Percentiles rank a stretch among this genome's conserved stretches.
These are phyloP conservation scores for Penicillium rolfsii DNA, from an alignment of 2,329 filamentous ascomycete species.

Conservation along the genomic window DNA sequence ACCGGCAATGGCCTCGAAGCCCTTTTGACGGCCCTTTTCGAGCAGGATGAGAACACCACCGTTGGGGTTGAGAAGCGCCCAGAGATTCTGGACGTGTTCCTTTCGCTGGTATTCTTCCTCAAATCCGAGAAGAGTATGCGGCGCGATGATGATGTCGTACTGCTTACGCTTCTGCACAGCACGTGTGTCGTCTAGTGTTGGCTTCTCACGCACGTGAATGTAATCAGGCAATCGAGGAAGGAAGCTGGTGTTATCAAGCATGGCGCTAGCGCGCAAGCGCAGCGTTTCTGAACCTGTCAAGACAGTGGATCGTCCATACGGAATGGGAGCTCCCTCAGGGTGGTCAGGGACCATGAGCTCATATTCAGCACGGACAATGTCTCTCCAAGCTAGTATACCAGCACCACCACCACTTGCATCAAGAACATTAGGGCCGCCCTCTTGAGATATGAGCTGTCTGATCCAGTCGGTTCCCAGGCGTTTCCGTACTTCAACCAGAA, in stretches of 20 bases:
- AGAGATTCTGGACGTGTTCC: conserved; percentile 81
- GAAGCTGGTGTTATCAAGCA: conserved; percentile 89
- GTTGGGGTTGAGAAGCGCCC: conserved; percentile 79
- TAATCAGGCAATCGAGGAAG: conserved; percentile 90
- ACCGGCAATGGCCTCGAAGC: conserved; percentile 88
- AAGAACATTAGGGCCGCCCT: conserved; percentile 60
- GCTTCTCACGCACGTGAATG: conserved; percentile 63
- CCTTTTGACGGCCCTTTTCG: conserved; percentile 88
- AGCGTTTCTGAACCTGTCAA: conserved; percentile 75
- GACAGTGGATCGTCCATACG: conserved; percentile 74
- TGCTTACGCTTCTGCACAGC: conserved; percentile 67
- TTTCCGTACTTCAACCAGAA: conserved; percentile 63
- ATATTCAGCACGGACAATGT: conserved; percentile 81
- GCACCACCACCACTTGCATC: conserved; percentile 66
- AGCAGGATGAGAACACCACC: conserved; percentile 85
- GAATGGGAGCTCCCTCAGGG: conserved; percentile 45
- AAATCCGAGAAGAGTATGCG: conserved; percentile 77
- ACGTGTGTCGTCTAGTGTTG: conserved; percentile 61
- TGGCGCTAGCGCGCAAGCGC: conserved; percentile 71
- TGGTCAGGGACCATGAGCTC: conserved; percentile 61
- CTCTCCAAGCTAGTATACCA: conserved; percentile 65
- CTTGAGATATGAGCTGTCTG: conserved; percentile 57
- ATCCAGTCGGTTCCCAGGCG: conserved; percentile 63
- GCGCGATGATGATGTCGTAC: conserved; percentile 88
- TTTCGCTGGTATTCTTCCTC: conserved; percentile 77